Conservation (phyloP, 768 basidiomycete genomes). For the Phlegmacium glaucopus region DNA sequence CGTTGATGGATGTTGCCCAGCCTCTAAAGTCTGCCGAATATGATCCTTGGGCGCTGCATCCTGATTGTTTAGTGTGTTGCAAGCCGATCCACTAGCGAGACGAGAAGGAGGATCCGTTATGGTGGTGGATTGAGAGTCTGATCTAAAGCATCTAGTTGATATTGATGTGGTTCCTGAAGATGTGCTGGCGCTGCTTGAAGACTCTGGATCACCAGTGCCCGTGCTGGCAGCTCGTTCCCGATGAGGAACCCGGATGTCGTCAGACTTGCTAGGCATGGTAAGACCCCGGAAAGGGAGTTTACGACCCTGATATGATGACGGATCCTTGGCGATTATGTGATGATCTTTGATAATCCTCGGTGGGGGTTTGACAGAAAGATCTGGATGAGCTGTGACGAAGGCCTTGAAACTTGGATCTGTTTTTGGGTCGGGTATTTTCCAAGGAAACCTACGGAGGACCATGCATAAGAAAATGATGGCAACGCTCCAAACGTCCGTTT, state of each 20-base stretch:
- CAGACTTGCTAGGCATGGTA: constrained; percentile 31
- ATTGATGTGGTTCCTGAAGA: constrained; percentile 45
- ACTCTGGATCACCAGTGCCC: constrained; percentile 24
- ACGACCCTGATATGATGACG: constrained; percentile 15
- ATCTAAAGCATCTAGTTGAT: constrained; percentile 37
- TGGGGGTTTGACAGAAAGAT: constrained; percentile 56
- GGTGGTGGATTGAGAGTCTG: constrained; percentile 40
- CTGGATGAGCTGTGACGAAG: constrained; percentile 92
- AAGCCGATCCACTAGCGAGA: constrained; percentile 28
- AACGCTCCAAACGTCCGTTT: constrained; percentile 98
- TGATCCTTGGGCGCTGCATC: constrained; percentile 17
- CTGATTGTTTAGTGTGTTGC: constrained; percentile 23
- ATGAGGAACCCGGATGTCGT: constrained; percentile 21
- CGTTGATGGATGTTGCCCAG: constrained; percentile 14
- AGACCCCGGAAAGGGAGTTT: constrained; percentile 27
- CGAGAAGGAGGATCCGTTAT: constrained; percentile 50
- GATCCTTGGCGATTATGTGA: constrained; percentile 3
- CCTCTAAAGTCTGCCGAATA: constrained; percentile 10
- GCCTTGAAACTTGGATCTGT: constrained; percentile 88
- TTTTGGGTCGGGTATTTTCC: constrained; percentile 97
- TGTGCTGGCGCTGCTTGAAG: constrained; percentile 32
- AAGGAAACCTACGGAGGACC: constrained; percentile 95
- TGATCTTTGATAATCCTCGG: constrained; percentile 26
- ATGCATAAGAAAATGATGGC: constrained; percentile 99
- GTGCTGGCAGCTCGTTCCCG: constrained; percentile 35